phyloP scores from a whole-genome alignment of 148 eudicot species.

The Linanthus parryae region DNA sequence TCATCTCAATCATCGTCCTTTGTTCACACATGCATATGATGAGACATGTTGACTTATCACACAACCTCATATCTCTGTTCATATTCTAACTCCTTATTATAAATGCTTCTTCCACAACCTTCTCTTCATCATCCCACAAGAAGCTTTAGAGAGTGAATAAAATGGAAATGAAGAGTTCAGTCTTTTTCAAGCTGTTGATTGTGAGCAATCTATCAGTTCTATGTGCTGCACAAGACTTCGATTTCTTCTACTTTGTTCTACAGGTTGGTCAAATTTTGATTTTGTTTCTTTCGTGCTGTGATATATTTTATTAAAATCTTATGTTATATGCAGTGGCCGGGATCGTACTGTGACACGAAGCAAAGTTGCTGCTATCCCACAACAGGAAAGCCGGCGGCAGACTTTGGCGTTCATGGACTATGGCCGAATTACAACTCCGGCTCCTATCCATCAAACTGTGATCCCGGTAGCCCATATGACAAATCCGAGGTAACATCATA shows the following conservation, averaged over 20 bases:
- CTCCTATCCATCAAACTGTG: conserved; percentile 58
- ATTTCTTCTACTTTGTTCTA: conserved; percentile 66
- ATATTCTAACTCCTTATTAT: too few species aligned
- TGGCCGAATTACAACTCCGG: conserved; percentile 69
- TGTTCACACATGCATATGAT: too few species aligned
- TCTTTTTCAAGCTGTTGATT: conserved; percentile 21
- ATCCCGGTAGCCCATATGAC: conserved; percentile 29
- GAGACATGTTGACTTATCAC: too few species aligned
- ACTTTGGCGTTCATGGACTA: conserved; percentile 75
- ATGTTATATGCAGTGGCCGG: conserved; percentile 60
- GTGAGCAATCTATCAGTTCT: conserved; percentile 17
- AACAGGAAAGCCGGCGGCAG: conserved; percentile 56
- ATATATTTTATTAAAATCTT: too few species aligned
- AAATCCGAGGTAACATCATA: conserved; percentile 35
- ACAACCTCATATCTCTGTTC: too few species aligned
- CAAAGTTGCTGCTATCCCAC: conserved; percentile 59
- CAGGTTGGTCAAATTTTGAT: conserved; percentile 26
- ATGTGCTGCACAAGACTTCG: conserved; percentile 33
- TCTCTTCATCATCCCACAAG: too few species aligned
- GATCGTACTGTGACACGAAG: conserved; percentile 56
- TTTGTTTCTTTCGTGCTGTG: neutral
- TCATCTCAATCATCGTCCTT: too few species aligned
- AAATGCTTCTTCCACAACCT: too few species aligned
- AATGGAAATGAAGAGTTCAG: conserved; percentile 8
- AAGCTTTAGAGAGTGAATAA: neutral